Evolutionary conservation across 140 eudicot genomes (phyloP), one percentile per base, ranked within the genome.

Genomic region (Flaveria floridana): DNA sequence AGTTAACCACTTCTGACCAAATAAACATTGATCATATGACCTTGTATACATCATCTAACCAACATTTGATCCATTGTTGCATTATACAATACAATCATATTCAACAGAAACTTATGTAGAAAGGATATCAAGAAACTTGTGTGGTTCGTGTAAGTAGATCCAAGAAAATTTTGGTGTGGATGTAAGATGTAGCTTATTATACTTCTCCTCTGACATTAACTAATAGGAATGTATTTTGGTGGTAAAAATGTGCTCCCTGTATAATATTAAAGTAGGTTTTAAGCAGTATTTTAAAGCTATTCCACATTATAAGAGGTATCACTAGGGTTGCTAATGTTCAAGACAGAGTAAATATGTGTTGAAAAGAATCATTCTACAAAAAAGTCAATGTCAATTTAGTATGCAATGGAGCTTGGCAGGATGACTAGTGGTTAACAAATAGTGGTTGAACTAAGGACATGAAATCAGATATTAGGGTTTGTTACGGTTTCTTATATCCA

Each of bases 181-280:
- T 70, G 34, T 9, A 11, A 64, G 8, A 30, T 34, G 4, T 14
- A 0, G 14, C n/a, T 34, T 30, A 5, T 34, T 30, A 34, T 64
- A 56, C 8, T 30, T n/a, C 18, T 34, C 18, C 25, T 64, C 5
- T 5, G 23, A 30, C 39, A 64, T 26, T 34, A 30, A 65, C 16
- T 16, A 34, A 7, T 25, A n/a, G 50, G 48, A 65, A n/a, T n/a
- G 16, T n/a, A 34, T 1, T 65, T 37, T 65, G 26, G 50, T 28
- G 19, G 66, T 65, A 34, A 65, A 65, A 7, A 64, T 16, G 18
- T 64, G 25, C 47, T 34, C 70, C 70, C 25, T 6, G 18, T 12
- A 0, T 64, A 64, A 34, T 64, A 18, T 64, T 64, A 34, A 64
- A 64, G 25, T n/a, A 64, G 47, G 48, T 34, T 19, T 37, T 65